A percentile compares a stretch with the other conserved stretches of the same genome.
Evolutionary conservation across 768 basidiomycete species (phyloP).

Genomic region (Chalciporus sphaerocephalus): DNA sequence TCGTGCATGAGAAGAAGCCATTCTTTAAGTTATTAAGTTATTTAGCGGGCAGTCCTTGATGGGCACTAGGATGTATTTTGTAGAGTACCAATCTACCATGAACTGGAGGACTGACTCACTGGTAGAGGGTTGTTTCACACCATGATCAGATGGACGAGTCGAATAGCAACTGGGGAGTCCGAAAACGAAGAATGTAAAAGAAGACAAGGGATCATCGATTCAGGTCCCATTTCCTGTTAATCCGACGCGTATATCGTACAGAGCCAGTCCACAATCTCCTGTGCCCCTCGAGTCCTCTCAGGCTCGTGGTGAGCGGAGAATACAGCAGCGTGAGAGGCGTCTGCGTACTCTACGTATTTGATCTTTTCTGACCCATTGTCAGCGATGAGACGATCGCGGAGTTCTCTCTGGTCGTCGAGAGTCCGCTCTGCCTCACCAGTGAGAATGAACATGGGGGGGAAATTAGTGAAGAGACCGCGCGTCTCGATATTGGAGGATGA

Average conservation of each 20-base stretch:
- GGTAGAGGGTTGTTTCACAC: too few species aligned
- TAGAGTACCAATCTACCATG: too few species aligned
- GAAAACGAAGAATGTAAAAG: too few species aligned
- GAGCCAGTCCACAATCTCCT: conserved; percentile 7
- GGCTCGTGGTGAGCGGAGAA: conserved; percentile 22
- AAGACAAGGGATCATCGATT: too few species aligned
- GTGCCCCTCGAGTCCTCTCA: conserved; percentile 24
- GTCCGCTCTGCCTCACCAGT: conserved; percentile 27
- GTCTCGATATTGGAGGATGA: conserved; percentile 7
- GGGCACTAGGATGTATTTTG: too few species aligned
- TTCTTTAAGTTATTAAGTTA: too few species aligned
- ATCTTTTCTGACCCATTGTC: conserved; percentile 24
- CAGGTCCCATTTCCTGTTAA: too few species aligned
- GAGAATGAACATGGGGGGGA: conserved; percentile 27
- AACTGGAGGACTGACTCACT: too few species aligned
- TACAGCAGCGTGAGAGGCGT: conserved; percentile 14
- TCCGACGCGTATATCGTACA: background rate
- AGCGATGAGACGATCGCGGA: conserved; percentile 20
- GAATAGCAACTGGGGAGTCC: too few species aligned
- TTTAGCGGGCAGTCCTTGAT: too few species aligned
- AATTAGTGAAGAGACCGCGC: conserved; percentile 19
- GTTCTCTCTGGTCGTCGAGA: conserved; percentile 22
- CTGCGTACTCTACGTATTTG: conserved; percentile 16
- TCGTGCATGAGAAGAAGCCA: too few species aligned
- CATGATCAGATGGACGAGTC: too few species aligned